A percentile compares a stretch with the other conserved stretches of the same genome.
Evolutionary conservation across 345 rosid species (phyloP).

Genomic region (Diplotaxis tenuifolia): DNA sequence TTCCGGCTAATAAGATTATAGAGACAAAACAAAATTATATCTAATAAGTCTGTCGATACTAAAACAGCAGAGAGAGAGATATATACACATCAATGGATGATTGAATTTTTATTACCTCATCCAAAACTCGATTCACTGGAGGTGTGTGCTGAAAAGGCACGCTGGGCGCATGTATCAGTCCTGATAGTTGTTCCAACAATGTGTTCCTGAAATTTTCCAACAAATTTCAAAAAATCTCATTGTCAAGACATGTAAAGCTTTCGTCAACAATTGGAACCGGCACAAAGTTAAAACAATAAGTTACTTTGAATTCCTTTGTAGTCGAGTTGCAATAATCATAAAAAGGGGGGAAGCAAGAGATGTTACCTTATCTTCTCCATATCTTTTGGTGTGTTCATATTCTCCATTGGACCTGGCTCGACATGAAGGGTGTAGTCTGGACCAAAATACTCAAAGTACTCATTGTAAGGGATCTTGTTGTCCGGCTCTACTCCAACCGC

Average conservation of each 20-base stretch:
- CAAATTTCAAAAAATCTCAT: not conserved
- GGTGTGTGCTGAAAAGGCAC: slow-evolving; percentile 44
- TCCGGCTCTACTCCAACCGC: slow-evolving; percentile 98
- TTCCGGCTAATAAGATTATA: slow-evolving; percentile 27
- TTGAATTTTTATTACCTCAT: slow-evolving; percentile 20
- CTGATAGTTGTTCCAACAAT: slow-evolving; percentile 39
- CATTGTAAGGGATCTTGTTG: slow-evolving; percentile 84
- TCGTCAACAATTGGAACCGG: not conserved
- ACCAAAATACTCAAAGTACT: slow-evolving; percentile 91
- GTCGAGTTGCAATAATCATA: not conserved
- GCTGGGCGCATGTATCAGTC: slow-evolving; percentile 39
- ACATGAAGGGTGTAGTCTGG: slow-evolving; percentile 95
- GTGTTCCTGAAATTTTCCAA: slow-evolving; percentile 35
- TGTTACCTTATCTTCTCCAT: slow-evolving; percentile 87
- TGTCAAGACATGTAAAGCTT: slow-evolving; percentile 11
- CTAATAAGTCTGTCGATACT: not conserved
- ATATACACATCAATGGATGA: not conserved
- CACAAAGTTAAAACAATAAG: not conserved
- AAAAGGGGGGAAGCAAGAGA: not conserved
- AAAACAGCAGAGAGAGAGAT: slow-evolving; percentile 20
- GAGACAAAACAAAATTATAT: not conserved
- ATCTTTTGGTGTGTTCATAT: slow-evolving; percentile 71
- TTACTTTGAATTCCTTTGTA: not conserved
- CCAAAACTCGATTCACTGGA: slow-evolving; percentile 37
- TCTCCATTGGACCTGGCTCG: slow-evolving; percentile 73